Evolutionary conservation across 257 asterid species (phyloP), one percentile per base, ranked within the genome.

Genomic region (Eucommia ulmoides): DNA sequence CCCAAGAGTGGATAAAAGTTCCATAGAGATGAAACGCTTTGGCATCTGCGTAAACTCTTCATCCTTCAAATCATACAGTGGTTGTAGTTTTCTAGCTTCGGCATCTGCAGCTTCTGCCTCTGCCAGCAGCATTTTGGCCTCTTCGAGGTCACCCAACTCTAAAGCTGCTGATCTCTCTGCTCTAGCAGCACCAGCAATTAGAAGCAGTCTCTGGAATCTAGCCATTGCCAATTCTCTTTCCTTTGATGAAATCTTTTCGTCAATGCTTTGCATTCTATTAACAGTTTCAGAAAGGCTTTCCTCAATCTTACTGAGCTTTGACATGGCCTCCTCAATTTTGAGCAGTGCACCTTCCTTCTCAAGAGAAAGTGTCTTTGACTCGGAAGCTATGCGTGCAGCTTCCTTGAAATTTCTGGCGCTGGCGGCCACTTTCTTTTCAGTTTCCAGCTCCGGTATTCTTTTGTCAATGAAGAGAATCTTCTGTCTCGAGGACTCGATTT

Each of bases 351-450:
- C 74, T 25, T 62, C 80, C 44, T 56, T 74, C 54, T 74, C 80
- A 53, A 56, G 24, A 17, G 50, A 33, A 41, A 74, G 56, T 24
- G 65, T 19, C 64, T 74, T 74, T 26, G 68, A 65, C 49, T 74
- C 80, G 11, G 71, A 42, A 18, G 80, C 67, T 33, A 74, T 54
- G 7, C 74, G 65, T 41, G 80, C 71, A 19, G 80, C 80, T 65
- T 74, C 80, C 58, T 67, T 69, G 22, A 74, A 74, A 56, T 74
- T 74, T 60, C 80, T 69, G 23, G 80, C 62, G 22, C 63, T 51
- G 7, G 80, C 76, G 19, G 80, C 76, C 45, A 70, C 74, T 55
- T 69, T 74, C 68, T 74, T 74, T 64, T 74, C 80, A 9, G 69
- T 64, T 56, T 74, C 80, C 53, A 74, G 62, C 61, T 69, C 80